Conservation (phyloP, 345 rosid genomes). For the Gossypium ekmanianum region DNA sequence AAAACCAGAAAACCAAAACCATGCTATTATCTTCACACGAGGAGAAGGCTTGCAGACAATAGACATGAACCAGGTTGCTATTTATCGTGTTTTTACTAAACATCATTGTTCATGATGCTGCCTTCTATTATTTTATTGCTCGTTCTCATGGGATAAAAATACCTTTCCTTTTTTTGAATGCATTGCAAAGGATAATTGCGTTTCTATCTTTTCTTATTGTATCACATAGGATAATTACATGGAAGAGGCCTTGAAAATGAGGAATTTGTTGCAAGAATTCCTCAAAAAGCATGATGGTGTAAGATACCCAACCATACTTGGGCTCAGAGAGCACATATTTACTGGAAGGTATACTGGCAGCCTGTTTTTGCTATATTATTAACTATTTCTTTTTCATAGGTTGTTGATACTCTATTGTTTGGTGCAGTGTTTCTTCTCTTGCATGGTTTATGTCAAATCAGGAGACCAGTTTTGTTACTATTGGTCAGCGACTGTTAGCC, state of each 20-base stretch:
- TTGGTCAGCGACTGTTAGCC: slow-evolving; percentile 91
- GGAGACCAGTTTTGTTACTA: slow-evolving; percentile 92
- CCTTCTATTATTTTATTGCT: background rate
- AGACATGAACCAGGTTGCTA: slow-evolving; percentile 90
- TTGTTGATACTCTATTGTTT: background rate
- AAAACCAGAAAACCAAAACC: slow-evolving; percentile 98
- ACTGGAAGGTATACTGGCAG: slow-evolving; percentile 71
- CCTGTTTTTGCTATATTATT: background rate
- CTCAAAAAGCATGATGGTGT: slow-evolving; percentile 26
- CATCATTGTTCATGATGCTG: background rate
- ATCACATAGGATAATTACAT: background rate
- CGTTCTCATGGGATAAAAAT: background rate
- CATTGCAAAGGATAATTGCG: background rate
- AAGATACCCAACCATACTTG: slow-evolving; percentile 77
- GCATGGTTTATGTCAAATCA: slow-evolving; percentile 99
- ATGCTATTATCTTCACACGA: slow-evolving; percentile 94
- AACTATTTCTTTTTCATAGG: background rate
- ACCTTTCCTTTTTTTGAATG: background rate
- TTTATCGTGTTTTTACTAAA: background rate
- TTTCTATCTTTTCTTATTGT: background rate
- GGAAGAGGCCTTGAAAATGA: slow-evolving; percentile 67
- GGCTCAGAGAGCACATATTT: slow-evolving; percentile 94
- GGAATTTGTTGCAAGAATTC: slow-evolving; percentile 86
- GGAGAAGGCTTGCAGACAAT: slow-evolving; percentile 98
- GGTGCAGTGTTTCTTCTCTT: slow-evolving; percentile 90